A percentile compares a stretch with the other conserved stretches of the same genome.
Evolutionary conservation across 2,329 filamentous ascomycete species (phyloP).

Genomic region (Nigrospora osmanthi): DNA sequence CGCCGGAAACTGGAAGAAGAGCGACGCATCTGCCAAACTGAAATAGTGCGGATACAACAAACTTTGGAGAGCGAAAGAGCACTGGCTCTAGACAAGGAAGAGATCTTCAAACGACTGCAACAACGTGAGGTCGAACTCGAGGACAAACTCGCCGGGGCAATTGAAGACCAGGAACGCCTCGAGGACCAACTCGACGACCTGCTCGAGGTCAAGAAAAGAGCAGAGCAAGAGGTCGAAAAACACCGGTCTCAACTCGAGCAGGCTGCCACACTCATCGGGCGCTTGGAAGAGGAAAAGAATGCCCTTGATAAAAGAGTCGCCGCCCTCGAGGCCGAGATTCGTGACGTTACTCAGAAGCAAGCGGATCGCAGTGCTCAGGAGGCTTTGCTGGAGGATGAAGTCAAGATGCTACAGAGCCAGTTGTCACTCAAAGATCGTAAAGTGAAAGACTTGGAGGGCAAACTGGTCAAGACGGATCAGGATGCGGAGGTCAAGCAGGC

Average conservation of each 20-base stretch:
- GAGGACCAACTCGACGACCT: conserved; percentile 90
- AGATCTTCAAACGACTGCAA: conserved; percentile 96
- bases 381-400: conserved; percentile 68
- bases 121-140: conserved; percentile 83
- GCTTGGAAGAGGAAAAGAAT: conserved; percentile 79
- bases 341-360: conserved; percentile 62
- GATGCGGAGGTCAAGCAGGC: conserved; percentile 82
- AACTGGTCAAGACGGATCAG: conserved; percentile 77
- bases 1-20: conserved; percentile 85
- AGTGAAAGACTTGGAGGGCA: conserved; percentile 75
- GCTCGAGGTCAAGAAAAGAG: conserved; percentile 79
- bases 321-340: conserved; percentile 63
- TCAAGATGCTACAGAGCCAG: conserved; percentile 88
- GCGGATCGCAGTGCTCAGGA: conserved; percentile 71
- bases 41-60: conserved; percentile 85
- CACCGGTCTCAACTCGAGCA: conserved; percentile 82
- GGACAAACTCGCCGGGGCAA: conserved; percentile 84
- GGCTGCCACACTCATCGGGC: conserved; percentile 77
- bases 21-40: conserved; percentile 74
- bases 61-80: conserved; percentile 92
- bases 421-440: conserved; percentile 85
- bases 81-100: conserved; percentile 94
- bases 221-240: conserved; percentile 75
- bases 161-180: conserved; percentile 88
- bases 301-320: conserved; percentile 60